Conservation (phyloP, 345 rosid genomes). For the Ailanthus altissimus region DNA sequence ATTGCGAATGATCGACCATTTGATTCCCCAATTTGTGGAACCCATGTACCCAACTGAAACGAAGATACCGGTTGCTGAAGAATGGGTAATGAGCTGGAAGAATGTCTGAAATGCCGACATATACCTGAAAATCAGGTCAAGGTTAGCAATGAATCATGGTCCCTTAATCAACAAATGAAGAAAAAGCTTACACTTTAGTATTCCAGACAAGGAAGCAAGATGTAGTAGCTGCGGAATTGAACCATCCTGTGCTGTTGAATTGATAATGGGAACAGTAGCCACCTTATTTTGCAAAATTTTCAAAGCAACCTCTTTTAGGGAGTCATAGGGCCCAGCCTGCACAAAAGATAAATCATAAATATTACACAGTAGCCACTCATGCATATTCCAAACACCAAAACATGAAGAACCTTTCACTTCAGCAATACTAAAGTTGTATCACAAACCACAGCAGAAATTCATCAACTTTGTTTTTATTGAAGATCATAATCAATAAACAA, state of each 20-base stretch:
- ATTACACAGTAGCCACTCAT: neutral
- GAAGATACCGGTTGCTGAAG: constrained; percentile 85
- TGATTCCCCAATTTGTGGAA: constrained; percentile 83
- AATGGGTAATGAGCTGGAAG: constrained; percentile 82
- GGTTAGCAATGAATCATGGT: constrained; percentile 28
- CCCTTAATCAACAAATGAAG: constrained; percentile 20
- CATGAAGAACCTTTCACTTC: neutral
- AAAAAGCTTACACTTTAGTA: constrained; percentile 73
- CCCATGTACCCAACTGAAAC: constrained; percentile 89
- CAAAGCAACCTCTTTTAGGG: constrained; percentile 75
- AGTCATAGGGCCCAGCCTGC: constrained; percentile 94
- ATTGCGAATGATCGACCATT: constrained; percentile 60
- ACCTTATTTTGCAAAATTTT: constrained; percentile 80
- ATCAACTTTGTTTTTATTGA: neutral
- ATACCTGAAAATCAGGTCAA: constrained; percentile 60
- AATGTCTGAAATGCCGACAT: constrained; percentile 90
- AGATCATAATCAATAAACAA: neutral
- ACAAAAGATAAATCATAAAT: constrained; percentile 20
- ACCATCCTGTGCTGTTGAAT: constrained; percentile 58
- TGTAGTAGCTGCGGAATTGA: constrained; percentile 79
- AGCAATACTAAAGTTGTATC: neutral
- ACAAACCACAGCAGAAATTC: neutral
- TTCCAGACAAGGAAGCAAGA: constrained; percentile 92
- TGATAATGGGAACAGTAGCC: constrained; percentile 74
- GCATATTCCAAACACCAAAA: constrained; percentile 10